Evolutionary conservation across 306 rosid genomes (phyloP).

Genomic region (Cicer cuneatum): DNA sequence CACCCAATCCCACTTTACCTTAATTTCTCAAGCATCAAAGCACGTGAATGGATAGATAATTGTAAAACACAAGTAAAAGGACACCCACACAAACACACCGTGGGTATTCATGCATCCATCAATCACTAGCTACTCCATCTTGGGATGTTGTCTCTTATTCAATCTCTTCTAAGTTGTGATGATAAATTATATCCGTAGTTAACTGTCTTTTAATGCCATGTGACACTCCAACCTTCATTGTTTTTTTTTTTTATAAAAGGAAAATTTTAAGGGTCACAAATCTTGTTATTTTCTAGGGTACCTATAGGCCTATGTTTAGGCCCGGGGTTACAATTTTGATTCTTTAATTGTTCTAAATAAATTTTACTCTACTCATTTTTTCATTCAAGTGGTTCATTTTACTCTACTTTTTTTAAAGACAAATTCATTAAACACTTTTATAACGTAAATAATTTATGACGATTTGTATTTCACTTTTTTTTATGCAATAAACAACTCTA

Average conservation of each 20-base stretch:
- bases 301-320: background rate
- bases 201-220: conserved; percentile 24
- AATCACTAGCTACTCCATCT: conserved; percentile 41
- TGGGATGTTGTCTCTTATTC: conserved; percentile 41
- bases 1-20: conserved; percentile 36
- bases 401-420: no score
- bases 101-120: conserved; percentile 42
- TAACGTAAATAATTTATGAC: no score
- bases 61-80: conserved; percentile 39
- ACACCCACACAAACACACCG: background rate
- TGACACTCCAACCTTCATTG: conserved; percentile 22
- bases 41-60: conserved; percentile 28
- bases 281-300: no score
- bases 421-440: no score
- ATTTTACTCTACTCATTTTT: no score
- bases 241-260: background rate
- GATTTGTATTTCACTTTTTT: no score
- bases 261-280: no score
- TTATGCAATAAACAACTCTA: no score
- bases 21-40: conserved; percentile 34
- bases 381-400: no score
- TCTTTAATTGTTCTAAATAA: no score
- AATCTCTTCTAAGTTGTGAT: conserved; percentile 43
- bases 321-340: background rate
- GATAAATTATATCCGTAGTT: conserved; percentile 4